Base-by-base conservation (phyloP, 1,139 yeast species). In the Sugiyamaella japonica region DNA sequence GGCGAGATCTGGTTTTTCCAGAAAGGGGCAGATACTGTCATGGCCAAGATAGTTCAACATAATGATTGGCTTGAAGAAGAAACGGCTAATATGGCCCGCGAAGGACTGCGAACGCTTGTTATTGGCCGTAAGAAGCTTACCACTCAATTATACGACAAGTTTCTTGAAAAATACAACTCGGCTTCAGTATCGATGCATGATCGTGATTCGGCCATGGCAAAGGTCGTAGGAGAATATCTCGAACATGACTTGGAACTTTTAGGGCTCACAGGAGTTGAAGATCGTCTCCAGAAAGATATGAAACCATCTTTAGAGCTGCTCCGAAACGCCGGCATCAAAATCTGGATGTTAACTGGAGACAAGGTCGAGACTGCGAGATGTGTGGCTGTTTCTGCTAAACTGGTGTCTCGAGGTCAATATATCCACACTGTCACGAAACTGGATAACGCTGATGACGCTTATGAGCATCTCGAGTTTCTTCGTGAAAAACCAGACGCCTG, bases 321-420 rank as follows among this genome's bases (percentile, higher is more conserved):
- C 61, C 79, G 99, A 63, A 93, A 95, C 73, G 99, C 99, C 0
- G 99, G 99, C 1, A 84, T 95, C 56, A 89, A 89, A 66, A 93
- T 95, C 52, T 95, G 99, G 99, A 95, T 95, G 99, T 76, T 95
- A 50, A 95, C 99, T 0, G 99, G 99, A 61, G 99, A 95, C 69
- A 95, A 95, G 70, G 98, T 93, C 7, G 99, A 95, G 72, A 95
- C 99, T 0, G 99, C 99, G 0, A 82, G 89, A 59, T 93, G 99
- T 78, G 97, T 95, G 37, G 90, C 98, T 23, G 88, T 95, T 15
- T 88, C 96, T 69, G 95, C 98, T 23, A 85, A 91, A 66, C 80
- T 95, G 55, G 93, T 95, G 45, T 80, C 96, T 2, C 81, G 98
- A 59, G 98, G 99, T 5, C 99, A 93, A 70, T 87, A 85, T 65